phyloP scores from a whole-genome alignment of 352 stramenopile genomes.

The Phytophthora cactorum region DNA sequence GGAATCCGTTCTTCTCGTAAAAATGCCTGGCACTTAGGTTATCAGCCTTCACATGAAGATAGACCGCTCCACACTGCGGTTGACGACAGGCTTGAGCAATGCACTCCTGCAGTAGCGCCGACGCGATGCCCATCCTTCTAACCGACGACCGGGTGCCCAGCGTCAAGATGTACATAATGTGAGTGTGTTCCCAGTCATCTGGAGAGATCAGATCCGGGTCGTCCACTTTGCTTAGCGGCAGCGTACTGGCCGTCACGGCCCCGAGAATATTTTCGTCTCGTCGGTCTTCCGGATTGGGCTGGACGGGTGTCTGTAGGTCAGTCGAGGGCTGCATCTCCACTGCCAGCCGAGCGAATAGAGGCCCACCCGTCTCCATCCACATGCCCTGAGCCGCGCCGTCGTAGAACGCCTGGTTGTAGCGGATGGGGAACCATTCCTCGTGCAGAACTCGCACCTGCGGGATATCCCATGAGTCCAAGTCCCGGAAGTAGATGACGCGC shows the following conservation, averaged over 20 bases:
- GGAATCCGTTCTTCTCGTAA: slow-evolving; percentile 97
- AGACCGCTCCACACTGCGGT: slow-evolving; percentile 90
- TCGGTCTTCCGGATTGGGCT: slow-evolving; percentile 8
- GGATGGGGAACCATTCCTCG: slow-evolving; percentile 97
- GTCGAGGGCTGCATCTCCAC: slow-evolving; percentile 50
- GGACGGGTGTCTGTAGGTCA: slow-evolving; percentile 10
- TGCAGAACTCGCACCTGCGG: slow-evolving; percentile 92
- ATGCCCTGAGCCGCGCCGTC: slow-evolving; percentile 85
- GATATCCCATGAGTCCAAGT: slow-evolving; percentile 85
- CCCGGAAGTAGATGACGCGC: slow-evolving; percentile 72
- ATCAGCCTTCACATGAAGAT: slow-evolving; percentile 97
- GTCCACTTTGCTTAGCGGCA: slow-evolving; percentile 75
- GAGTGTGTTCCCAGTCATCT: slow-evolving; percentile 66
- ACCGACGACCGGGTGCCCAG: slow-evolving; percentile 89
- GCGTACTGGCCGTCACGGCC: slow-evolving; percentile 91
- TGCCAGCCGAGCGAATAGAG: slow-evolving; percentile 91
- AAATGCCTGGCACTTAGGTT: slow-evolving; percentile 95
- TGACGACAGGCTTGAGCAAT: slow-evolving; percentile 84
- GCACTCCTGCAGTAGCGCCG: slow-evolving; percentile 89
- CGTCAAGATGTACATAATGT: slow-evolving; percentile 98
- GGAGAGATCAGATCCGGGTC: slow-evolving; percentile 63
- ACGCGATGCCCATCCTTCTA: slow-evolving; percentile 91
- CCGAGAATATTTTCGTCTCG: slow-evolving; percentile 76
- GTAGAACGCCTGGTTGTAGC: slow-evolving; percentile 97
- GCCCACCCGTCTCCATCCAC: slow-evolving; percentile 89